Percentiles rank a stretch among this genome's conserved stretches.
Evolutionary conservation across 306 rosid genomes (phyloP).

Genomic region (Glycyrrhiza uralensis): DNA sequence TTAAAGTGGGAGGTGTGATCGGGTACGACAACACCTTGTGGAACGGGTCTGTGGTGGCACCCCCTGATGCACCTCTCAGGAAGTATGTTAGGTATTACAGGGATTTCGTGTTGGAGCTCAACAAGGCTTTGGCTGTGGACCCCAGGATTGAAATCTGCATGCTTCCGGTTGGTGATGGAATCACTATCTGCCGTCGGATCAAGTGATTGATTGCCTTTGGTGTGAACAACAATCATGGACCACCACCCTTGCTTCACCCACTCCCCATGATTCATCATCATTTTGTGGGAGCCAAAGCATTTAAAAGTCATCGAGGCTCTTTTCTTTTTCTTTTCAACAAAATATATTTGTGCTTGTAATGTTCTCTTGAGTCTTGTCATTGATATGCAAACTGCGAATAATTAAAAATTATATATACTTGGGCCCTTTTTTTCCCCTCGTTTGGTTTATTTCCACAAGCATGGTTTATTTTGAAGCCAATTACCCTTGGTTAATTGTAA

Average conservation of each 20-base stretch:
- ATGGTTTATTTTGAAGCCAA: background rate
- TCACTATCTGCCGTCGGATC: constrained; percentile 86
- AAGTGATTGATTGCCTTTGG: constrained; percentile 23
- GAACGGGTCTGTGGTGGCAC: constrained; percentile 92
- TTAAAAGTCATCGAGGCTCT: background rate
- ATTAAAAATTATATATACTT: background rate
- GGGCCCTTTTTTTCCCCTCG: background rate
- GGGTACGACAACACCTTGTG: constrained; percentile 94
- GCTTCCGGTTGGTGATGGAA: constrained; percentile 90
- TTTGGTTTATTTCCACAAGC: background rate
- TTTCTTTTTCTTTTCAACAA: background rate
- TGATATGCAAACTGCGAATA: background rate
- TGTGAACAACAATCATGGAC: background rate
- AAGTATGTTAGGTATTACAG: constrained; percentile 87
- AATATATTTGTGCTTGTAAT: constrained; percentile 3
- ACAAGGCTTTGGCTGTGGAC: constrained; percentile 77
- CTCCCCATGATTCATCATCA: background rate
- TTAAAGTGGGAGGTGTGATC: constrained; percentile 79
- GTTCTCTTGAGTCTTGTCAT: background rate
- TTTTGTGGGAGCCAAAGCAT: background rate
- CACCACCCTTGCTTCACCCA: background rate
- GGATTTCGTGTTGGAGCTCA: constrained; percentile 83
- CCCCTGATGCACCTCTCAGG: constrained; percentile 78
- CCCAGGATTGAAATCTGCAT: constrained; percentile 86
- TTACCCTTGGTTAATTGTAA: background rate